Percentiles rank a stretch among this genome's conserved stretches.
These are phyloP conservation scores for Ceratopteris richardii DNA, from an alignment of 75 land plant species.

Conservation along the genomic window DNA sequence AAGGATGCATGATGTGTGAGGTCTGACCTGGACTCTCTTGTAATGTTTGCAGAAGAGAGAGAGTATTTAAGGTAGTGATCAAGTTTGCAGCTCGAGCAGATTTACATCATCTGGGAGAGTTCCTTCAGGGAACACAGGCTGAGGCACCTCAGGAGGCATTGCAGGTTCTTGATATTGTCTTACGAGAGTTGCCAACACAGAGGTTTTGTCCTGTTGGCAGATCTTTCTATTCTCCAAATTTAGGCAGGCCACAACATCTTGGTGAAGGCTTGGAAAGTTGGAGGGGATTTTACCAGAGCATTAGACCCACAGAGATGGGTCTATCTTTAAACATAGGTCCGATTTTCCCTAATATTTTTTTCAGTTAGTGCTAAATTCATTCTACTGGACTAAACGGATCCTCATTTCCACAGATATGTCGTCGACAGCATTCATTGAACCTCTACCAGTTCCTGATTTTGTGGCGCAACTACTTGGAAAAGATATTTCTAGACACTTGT, in stretches of 20 bases:
- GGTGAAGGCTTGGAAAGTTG: conserved; percentile 81
- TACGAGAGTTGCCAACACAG: conserved; percentile 72
- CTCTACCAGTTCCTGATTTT: conserved; percentile 70
- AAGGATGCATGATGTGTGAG: too few relatives aligned
- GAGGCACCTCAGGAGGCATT: conserved; percentile 88
- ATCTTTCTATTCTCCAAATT: conserved; percentile 63
- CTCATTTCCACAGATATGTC: conserved; percentile 50
- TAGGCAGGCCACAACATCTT: conserved; percentile 45
- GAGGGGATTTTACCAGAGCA: conserved; percentile 88
- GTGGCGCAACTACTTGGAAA: conserved; percentile 54
- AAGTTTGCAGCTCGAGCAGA: conserved; percentile 86
- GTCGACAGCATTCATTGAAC: conserved; percentile 83
- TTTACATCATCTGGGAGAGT: conserved; percentile 80
- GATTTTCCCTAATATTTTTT: not conserved
- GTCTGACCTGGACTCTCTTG: too few relatives aligned
- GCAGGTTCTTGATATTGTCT: conserved; percentile 80
- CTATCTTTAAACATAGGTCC: conserved; percentile 83
- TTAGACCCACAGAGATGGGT: conserved; percentile 92
- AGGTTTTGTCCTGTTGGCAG: conserved; percentile 71
- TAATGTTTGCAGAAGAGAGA: conserved; percentile 25
- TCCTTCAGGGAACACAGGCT: conserved; percentile 70
- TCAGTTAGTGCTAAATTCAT: not conserved
- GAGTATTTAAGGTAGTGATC: conserved; percentile 69
- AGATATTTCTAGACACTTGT: conserved; percentile 54
- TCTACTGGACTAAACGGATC: not conserved